Evolutionary conservation across 2,329 filamentous ascomycete species (phyloP), one percentile per base, ranked within the genome.

Genomic region (Aspergillus aculeatus): DNA sequence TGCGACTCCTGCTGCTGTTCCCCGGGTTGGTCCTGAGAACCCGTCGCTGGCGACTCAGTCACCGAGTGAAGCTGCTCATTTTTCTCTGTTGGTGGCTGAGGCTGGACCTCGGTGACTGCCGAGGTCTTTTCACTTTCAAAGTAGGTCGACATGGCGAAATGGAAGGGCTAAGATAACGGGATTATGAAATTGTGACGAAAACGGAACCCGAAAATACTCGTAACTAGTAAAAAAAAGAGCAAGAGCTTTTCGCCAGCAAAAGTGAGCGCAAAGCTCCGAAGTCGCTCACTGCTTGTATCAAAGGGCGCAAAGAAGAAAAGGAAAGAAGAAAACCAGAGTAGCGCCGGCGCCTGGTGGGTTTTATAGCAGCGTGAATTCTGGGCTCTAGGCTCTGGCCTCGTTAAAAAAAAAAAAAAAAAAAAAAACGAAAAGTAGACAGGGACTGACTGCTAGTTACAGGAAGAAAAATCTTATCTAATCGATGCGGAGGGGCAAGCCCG

Each of bases 161-260:
- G 16, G 23, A 47, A 38, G 31, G 14, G 23, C 29, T 21, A 14
- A n/a, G 26, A 24, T 23, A 23, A 11, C 32, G n/a, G 26, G 24
- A 26, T 47, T 47, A 14, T 32, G 32, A 21, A 12, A 29, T 35
- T 19, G 16, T 35, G 38, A 19, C 16, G 16, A 44, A 19, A 44
- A 2, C 38, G 16, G 38, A 44, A 7, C 14, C 38, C 14, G 19
- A 44, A 35, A 35, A 35, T 16, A 5, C 32, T 35, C 32, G 32
- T 35, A 12, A 29, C 24, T 7, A 26, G 7, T 4, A 16, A 35
- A 5, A 35, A 19, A 9, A 44, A 44, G n/a, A 44, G 38, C 38
- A 44, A 19, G 56, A 58, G 56, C 56, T 58, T 58, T 58, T 58
- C 56, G 56, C 56, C 56, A 58, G 56, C 56, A 58, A 48, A 49